phyloP scores from a whole-genome alignment of 306 rosid species.

The Ormosia semicastrata region DNA sequence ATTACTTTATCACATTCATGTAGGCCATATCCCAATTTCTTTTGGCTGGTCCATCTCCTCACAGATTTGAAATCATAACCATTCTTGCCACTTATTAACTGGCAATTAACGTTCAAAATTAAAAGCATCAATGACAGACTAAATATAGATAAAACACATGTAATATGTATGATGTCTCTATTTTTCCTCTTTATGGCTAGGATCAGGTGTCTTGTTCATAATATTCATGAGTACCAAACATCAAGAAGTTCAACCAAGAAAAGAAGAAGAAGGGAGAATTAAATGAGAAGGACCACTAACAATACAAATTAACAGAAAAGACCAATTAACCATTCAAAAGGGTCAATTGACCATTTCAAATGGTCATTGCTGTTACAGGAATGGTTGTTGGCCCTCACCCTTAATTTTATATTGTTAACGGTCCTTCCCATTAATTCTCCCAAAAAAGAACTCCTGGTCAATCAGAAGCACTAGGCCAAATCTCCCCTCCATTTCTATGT shows the following conservation, averaged over 20 bases:
- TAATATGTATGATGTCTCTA: not conserved
- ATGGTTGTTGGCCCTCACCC: no score
- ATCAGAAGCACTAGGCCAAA: not conserved
- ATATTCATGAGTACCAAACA: not conserved
- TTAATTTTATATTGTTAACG: no score
- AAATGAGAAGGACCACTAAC: no score
- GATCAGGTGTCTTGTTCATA: not conserved
- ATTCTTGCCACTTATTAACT: constrained; percentile 64
- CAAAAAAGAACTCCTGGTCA: no score
- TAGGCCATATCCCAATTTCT: constrained; percentile 79
- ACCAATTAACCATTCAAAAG: no score
- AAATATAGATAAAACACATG: not conserved
- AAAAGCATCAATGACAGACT: constrained; percentile 19
- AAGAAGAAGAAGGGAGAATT: no score
- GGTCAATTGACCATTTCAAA: no score
- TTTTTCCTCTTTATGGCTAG: not conserved
- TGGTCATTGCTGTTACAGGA: no score
- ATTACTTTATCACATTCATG: constrained; percentile 85
- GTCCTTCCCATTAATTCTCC: no score
- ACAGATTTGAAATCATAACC: constrained; percentile 87
- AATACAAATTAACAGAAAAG: no score
- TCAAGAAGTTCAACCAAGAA: not conserved
- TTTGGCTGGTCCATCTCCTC: constrained; percentile 86
- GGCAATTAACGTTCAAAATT: constrained; percentile 18
- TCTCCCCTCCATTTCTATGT: not conserved